Percentiles rank a stretch among this genome's conserved stretches.
Evolutionary conservation across 345 rosid genomes (phyloP).

Genomic region (Eucalyptus viminalis): DNA sequence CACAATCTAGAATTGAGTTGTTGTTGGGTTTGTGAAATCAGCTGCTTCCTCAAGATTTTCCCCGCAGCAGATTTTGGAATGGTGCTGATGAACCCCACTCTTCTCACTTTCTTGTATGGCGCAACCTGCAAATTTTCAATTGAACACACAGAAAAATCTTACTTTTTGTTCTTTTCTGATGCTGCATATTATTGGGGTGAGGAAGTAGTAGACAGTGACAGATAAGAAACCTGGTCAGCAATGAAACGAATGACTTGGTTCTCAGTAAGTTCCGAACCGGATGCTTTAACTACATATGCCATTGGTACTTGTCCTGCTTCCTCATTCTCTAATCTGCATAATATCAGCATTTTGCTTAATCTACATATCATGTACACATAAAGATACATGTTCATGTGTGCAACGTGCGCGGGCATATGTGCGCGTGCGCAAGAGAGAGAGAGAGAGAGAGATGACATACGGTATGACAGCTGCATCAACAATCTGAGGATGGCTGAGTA

Average conservation of each 20-base stretch:
- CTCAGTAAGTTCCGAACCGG: conserved; percentile 27
- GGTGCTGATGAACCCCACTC: conserved; percentile 26
- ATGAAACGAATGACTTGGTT: conserved; percentile 48
- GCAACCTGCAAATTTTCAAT: conserved; percentile 30
- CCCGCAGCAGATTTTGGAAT: conserved; percentile 64
- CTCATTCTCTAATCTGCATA: conserved; percentile 42
- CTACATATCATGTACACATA: not conserved
- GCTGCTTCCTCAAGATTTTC: conserved; percentile 48
- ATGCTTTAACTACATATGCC: conserved; percentile 52
- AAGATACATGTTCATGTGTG: not conserved
- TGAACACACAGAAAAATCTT: not conserved
- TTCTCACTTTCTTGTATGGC: conserved; percentile 58
- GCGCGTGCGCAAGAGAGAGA: not conserved
- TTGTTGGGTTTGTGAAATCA: conserved; percentile 22
- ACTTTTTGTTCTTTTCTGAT: not conserved
- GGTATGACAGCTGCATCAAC: conserved; percentile 57
- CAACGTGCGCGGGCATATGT: not conserved
- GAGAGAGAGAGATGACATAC: conserved; percentile 2
- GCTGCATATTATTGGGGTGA: not conserved
- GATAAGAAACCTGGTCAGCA: conserved; percentile 28
- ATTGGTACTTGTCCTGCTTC: conserved; percentile 59
- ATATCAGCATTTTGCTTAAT: not conserved
- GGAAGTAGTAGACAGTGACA: not conserved
- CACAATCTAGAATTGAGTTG: conserved; percentile 20
- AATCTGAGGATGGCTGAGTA: conserved; percentile 33